Conservation (phyloP, 495 filamentous ascomycete species). For the Neurospora sp. region DNA sequence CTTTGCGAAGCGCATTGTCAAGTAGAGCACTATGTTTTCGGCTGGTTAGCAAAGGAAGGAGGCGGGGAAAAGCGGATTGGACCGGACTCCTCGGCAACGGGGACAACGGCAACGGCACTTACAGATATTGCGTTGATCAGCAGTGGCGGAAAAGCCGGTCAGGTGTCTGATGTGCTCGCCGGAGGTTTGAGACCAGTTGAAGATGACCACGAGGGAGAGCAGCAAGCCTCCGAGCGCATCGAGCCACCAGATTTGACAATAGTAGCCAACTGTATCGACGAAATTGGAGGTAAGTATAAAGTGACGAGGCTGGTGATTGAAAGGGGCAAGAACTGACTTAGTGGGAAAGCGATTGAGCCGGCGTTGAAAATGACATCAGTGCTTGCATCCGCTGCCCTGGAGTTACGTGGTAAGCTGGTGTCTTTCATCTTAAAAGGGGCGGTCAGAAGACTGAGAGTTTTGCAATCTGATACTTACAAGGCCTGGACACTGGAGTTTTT, state of each 20-base stretch:
- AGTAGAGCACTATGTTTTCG: constrained; percentile 52
- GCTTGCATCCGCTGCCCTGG: constrained; percentile 22
- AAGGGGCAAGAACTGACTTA: constrained; percentile 39
- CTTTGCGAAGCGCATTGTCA: constrained; percentile 89
- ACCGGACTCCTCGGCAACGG: not conserved
- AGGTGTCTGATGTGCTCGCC: constrained; percentile 73
- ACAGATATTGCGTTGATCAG: constrained; percentile 70
- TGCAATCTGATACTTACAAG: constrained; percentile 38
- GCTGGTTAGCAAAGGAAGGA: constrained; percentile 1
- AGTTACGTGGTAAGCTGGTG: constrained; percentile 48
- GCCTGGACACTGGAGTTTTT: constrained; percentile 85
- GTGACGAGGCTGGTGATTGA: not conserved
- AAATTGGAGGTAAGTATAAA: not conserved
- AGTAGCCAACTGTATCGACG: constrained; percentile 52
- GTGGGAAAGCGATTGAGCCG: constrained; percentile 76
- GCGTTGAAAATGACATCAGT: constrained; percentile 76
- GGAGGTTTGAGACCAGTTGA: constrained; percentile 73
- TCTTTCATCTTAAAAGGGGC: constrained; percentile 15
- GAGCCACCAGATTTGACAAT: constrained; percentile 71
- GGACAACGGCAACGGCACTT: not conserved
- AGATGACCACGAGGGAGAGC: constrained; percentile 72
- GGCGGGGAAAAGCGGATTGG: not conserved
- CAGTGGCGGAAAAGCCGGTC: constrained; percentile 68
- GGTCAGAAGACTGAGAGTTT: not conserved
- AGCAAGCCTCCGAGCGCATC: constrained; percentile 77